Evolutionary conservation across 2,329 filamentous ascomycete species (phyloP), one percentile per base, ranked within the genome.

Genomic region (Colletotrichum truncatum): DNA sequence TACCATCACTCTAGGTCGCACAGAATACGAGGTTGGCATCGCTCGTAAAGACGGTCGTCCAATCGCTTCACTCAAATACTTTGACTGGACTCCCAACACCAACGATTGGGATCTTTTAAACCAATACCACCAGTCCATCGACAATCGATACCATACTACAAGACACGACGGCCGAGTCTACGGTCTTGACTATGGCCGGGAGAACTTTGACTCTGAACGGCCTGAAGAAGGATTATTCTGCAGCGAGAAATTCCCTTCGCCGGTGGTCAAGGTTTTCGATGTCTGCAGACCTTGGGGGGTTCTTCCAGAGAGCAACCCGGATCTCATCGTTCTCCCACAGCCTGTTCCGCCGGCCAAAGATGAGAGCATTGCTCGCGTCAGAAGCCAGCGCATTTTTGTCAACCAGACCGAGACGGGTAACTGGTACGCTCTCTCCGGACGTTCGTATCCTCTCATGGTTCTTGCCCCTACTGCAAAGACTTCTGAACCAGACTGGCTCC

Each of bases 61-160:
- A 7, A 91, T 99, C 67, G 97, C 94, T 73, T 97, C 93, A 0
- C 87, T 99, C 70, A 94, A 89, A 69, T 99, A 97, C 74, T 92
- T 93, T 10, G 96, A 99, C 76, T 99, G 96, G 96, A 90, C 89
- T 1, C 93, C 94, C 12, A 99, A 99, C 77, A 97, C 91, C 64
- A 92, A 90, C 66, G 95, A 99, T 77, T 88, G 88, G 68, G 96
- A 99, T 75, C 87, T 99, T 6, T 90, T 93, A 72, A 87, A 87
- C 52, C 93, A 98, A 74, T 96, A 98, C 73, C 87, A 86, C 12
- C 80, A 84, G 10, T 93, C 94, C 1, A 90, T 94, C 74, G 94
- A 98, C 75, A 90, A 92, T 70, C 92, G 91, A 67, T 98, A 98
- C 78, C 91, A 98, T 53, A 95, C 95, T 70, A 93, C 91, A 69